A percentile compares a stretch with the other conserved stretches of the same genome.
Conservation (phyloP, 2,329 filamentous ascomycete species). For the Tetracladium maxilliforme region DNA sequence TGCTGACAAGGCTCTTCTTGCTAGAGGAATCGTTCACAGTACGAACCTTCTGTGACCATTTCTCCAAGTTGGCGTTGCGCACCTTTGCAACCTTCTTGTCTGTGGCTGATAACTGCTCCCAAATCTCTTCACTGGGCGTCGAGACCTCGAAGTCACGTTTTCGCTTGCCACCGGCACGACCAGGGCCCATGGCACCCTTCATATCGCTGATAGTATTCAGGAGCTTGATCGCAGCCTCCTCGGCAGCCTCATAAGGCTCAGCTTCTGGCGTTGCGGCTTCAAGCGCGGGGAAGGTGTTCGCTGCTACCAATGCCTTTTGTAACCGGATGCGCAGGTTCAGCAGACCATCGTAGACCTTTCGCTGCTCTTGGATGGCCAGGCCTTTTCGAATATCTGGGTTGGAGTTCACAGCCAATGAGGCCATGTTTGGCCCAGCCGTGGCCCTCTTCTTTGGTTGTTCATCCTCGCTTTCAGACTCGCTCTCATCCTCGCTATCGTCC, state of each 20-base stretch:
- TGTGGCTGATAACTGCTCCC: conserved; percentile 52
- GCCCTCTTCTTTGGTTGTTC: conserved; percentile 54
- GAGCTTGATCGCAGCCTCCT: conserved; percentile 71
- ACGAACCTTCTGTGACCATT: conserved; percentile 76
- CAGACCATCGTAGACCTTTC: conserved; percentile 73
- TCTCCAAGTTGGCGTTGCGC: conserved; percentile 63
- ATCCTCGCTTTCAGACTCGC: conserved; percentile 24
- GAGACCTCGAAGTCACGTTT: conserved; percentile 37
- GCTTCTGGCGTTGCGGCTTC: conserved; percentile 20
- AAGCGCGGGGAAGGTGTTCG: conserved; percentile 53
- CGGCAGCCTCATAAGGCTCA: conserved; percentile 58
- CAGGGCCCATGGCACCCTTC: conserved; percentile 32
- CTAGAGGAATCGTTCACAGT: conserved; percentile 34
- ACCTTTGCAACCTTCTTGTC: conserved; percentile 44
- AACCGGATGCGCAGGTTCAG: conserved; percentile 84
- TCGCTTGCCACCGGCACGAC: conserved; percentile 40
- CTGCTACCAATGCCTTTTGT: conserved; percentile 75
- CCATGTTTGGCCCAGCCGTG: too few species aligned
- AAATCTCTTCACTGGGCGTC: conserved; percentile 51
- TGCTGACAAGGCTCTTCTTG: conserved; percentile 48
- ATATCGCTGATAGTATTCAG: conserved; percentile 69
- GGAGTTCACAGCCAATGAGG: too few species aligned
- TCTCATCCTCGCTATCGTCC: conserved; percentile 7
- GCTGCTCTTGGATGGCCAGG: conserved; percentile 70
- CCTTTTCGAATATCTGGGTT: conserved; percentile 76